These are phyloP conservation scores for Suillus cothurnatus DNA, from an alignment of 768 basidiomycete genomes.

Conservation along the genomic window DNA sequence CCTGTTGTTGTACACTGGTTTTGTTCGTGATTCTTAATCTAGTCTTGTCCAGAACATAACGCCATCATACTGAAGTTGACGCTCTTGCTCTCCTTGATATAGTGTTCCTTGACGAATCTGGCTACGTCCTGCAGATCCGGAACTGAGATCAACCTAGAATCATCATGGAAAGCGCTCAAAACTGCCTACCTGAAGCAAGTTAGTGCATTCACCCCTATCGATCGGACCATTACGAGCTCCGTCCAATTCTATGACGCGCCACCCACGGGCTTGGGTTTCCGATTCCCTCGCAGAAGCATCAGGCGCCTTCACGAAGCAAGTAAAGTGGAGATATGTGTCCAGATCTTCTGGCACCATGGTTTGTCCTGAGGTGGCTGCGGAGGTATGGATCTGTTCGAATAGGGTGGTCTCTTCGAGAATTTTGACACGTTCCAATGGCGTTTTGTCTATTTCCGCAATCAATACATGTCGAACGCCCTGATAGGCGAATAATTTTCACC, in stretches of 20 bases:
- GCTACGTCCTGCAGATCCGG: constrained; percentile 43
- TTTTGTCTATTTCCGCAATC: constrained; percentile 47
- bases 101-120: constrained; percentile 45
- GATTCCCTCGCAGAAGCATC: constrained; percentile 29
- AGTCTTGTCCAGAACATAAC: constrained; percentile 36
- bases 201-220: constrained; percentile 66
- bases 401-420: constrained; percentile 75
- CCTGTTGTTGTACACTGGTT: neutral
- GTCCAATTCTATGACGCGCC: constrained; percentile 81
- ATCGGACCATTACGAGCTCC: constrained; percentile 78
- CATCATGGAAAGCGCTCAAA: neutral
- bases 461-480: neutral
- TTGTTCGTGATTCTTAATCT: neutral
- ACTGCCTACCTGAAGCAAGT: constrained; percentile 56
- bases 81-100: constrained; percentile 40
- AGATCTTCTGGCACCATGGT: constrained; percentile 61
- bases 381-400: constrained; percentile 77
- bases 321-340: constrained; percentile 83
- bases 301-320: constrained; percentile 79
- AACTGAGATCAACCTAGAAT: constrained; percentile 1
- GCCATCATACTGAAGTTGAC: constrained; percentile 52
- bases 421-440: constrained; percentile 72
- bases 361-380: constrained; percentile 72
- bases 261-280: constrained; percentile 25
- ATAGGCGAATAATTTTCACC: constrained; percentile 37